Conservation (phyloP, 306 rosid genomes). For the Notholithocarpus densiflorus region DNA sequence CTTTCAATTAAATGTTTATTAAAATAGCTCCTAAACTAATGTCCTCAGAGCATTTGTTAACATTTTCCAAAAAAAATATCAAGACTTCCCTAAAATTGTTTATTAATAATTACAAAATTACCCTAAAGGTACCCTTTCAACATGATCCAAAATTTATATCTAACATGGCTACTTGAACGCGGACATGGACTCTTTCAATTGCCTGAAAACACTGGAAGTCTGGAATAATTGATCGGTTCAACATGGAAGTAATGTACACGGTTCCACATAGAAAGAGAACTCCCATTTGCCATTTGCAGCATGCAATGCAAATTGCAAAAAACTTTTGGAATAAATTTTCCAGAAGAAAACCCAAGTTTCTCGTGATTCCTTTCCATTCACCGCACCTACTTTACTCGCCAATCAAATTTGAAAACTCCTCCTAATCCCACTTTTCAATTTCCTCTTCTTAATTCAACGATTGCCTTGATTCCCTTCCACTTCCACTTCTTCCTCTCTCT, state of each 20-base stretch:
- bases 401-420: slow-evolving; percentile 42
- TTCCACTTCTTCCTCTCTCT: slow-evolving; percentile 14
- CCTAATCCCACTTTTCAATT: slow-evolving; percentile 31
- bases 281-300: slow-evolving; percentile 31
- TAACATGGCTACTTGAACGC: too few relatives aligned
- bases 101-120: too few relatives aligned
- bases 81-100: too few relatives aligned
- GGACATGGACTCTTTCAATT: too few relatives aligned
- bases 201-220: too few relatives aligned
- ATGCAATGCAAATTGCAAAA: slow-evolving; percentile 40
- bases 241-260: background rate
- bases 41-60: too few relatives aligned
- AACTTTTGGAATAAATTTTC: slow-evolving; percentile 50
- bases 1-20: too few relatives aligned
- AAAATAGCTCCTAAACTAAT: too few relatives aligned
- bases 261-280: background rate
- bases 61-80: too few relatives aligned
- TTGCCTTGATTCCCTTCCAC: slow-evolving; percentile 17
- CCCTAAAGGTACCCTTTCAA: too few relatives aligned
- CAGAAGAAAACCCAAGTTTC: slow-evolving; percentile 49
- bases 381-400: slow-evolving; percentile 38
- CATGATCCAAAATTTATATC: too few relatives aligned
- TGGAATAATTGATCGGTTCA: background rate
- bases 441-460: slow-evolving; percentile 19
- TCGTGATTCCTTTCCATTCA: slow-evolving; percentile 60